Evolutionary conservation across 2,329 filamentous ascomycete genomes (phyloP).

Genomic region (Epichloe hybrida): DNA sequence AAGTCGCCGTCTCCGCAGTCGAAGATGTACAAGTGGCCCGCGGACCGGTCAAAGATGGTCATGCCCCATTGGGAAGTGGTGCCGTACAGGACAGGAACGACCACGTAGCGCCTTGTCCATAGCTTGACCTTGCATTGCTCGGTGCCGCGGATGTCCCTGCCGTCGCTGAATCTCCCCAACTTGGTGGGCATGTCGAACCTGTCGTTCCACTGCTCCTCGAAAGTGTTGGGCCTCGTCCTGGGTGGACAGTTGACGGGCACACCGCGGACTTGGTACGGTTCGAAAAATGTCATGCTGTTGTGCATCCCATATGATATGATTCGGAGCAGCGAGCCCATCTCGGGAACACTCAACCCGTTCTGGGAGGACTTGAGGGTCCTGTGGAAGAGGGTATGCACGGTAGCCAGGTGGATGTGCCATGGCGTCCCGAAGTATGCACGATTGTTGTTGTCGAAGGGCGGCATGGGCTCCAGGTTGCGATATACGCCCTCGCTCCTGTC

Average conservation of each 20-base stretch:
- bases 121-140: constrained; percentile 1
- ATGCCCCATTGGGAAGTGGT: constrained; percentile 9
- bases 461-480: constrained; percentile 8
- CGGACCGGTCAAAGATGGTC: constrained; percentile 11
- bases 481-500: constrained; percentile 1
- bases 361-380: not conserved
- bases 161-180: constrained; percentile 2
- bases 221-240: not conserved
- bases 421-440: not conserved
- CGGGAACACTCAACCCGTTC: not conserved
- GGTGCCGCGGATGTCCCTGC: not conserved
- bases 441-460: constrained; percentile 5
- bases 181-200: constrained; percentile 4
- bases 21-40: constrained; percentile 10
- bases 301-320: constrained; percentile 11
- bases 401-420: constrained; percentile 8
- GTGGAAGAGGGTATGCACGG: constrained; percentile 7
- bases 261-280: constrained; percentile 4
- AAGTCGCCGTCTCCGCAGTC: constrained; percentile 5
- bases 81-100: constrained; percentile 8
- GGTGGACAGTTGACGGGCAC: not conserved
- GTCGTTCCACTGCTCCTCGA: constrained; percentile 1
- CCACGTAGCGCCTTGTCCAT: constrained; percentile 6
- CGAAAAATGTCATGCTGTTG: constrained; percentile 6
- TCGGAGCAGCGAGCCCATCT: constrained; percentile 7